A percentile compares a stretch with the other conserved stretches of the same genome.
phyloP scores from a whole-genome alignment of 2,329 filamentous ascomycete species.

The Colletotrichum incanum region DNA sequence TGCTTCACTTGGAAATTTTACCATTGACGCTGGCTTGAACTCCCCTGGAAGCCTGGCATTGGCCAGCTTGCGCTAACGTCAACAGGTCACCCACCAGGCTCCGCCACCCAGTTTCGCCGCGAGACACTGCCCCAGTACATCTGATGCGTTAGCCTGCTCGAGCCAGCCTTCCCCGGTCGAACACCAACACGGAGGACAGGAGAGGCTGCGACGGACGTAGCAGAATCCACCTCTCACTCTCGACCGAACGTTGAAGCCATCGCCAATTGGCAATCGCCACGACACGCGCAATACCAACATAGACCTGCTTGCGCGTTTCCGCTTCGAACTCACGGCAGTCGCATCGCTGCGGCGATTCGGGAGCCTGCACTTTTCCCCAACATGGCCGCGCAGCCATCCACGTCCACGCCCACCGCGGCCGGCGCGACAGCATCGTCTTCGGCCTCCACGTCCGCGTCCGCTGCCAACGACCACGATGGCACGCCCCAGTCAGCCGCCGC shows the following conservation, averaged over 20 bases:
- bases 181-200: constrained; percentile 41
- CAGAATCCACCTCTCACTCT: constrained; percentile 41
- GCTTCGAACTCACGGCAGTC: constrained; percentile 44
- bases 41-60: constrained; percentile 20
- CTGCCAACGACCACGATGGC: constrained; percentile 42
- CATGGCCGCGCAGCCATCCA: constrained; percentile 63
- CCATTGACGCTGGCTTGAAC: constrained; percentile 5
- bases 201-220: constrained; percentile 38
- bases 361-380: constrained; percentile 49
- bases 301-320: constrained; percentile 25
- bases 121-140: not conserved
- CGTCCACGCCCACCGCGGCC: constrained; percentile 47
- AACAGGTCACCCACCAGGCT: not conserved
- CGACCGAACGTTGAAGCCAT: constrained; percentile 33
- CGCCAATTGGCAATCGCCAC: constrained; percentile 41
- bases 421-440: constrained; percentile 52
- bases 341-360: constrained; percentile 57
- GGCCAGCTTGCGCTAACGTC: constrained; percentile 27
- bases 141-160: constrained; percentile 28
- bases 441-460: constrained; percentile 50
- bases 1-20: constrained; percentile 12
- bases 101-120: not conserved
- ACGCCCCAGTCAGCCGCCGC: constrained; percentile 40
- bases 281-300: constrained; percentile 35
- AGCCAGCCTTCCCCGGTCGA: constrained; percentile 37